Base-by-base conservation (phyloP, 1,139 yeast species). In the Blastobotrys capitulatus region DNA sequence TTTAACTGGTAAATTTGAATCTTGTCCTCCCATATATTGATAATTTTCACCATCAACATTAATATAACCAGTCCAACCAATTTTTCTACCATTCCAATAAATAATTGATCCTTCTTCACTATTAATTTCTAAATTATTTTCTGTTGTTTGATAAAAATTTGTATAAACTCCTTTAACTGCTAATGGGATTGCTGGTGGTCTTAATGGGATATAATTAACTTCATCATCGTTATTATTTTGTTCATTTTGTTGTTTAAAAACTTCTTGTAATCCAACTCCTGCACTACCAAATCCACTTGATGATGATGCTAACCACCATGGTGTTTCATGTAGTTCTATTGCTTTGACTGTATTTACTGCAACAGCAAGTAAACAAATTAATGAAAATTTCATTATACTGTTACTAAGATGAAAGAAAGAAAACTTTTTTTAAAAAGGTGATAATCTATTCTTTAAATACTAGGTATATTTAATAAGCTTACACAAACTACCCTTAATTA, bases 171-270 rank as follows among this genome's bases (percentile, higher is more conserved):
- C 38, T 25, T 46, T 38, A 20, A 47, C 50, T 6, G 50, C 46
- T 35, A 47, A 38, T 15, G 50, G 50, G 6, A 47, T n/a, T 2
- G 50, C 50, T 1, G 50, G 50, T 4, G 46, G 43, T 6, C 46
- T 41, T 15, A 42, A 16, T 22, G 50, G 50, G 4, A 42, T 12
- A 15, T 47, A 47, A 9, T 36, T 18, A 5, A 32, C 49, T 2
- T 20, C 22, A 18, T 26, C 25, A 4, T 16, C 12, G 2, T 13
- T 6, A 13, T 29, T 10, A 29, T 3, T 10, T 29, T 10, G 32
- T 6, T 10, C 12, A 29, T 10, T 9, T 3, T 3, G 5, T 10
- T 29, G 10, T 29, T 29, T 29, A 29, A 29, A 29, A 5, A 15
- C 40, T 18, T 37, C 20, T 37, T 22, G 40, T 26, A 18, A 12